These are phyloP conservation scores for Thyridium curvatum DNA, from an alignment of 2,329 filamentous ascomycete genomes.

Conservation along the genomic window DNA sequence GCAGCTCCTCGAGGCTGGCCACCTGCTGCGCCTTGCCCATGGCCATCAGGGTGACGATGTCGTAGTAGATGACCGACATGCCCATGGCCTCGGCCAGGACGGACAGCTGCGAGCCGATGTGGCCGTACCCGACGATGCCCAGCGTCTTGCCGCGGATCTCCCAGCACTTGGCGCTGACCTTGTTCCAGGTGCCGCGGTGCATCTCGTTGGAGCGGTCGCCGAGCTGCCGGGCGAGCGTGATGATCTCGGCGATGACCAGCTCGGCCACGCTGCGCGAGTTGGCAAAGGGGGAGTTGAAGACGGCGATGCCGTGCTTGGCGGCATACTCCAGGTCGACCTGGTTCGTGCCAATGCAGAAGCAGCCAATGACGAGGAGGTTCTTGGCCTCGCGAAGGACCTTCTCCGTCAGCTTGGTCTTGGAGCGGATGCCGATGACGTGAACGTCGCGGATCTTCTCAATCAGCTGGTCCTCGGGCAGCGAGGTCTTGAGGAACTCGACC, in stretches of 20 bases:
- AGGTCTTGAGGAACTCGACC: constrained; percentile 85
- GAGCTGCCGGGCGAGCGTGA: constrained; percentile 83
- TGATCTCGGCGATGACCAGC: constrained; percentile 91
- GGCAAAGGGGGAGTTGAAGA: constrained; percentile 98
- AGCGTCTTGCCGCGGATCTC: constrained; percentile 97
- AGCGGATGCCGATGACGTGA: constrained; percentile 95
- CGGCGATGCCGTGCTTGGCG: constrained; percentile 79
- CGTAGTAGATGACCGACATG: constrained; percentile 97
- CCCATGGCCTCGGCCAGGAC: constrained; percentile 96
- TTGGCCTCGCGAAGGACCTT: constrained; percentile 82
- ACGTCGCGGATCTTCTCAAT: constrained; percentile 96
- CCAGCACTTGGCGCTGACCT: constrained; percentile 95
- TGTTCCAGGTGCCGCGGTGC: constrained; percentile 95
- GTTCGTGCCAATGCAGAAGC: constrained; percentile 98
- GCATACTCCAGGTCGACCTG: constrained; percentile 85
- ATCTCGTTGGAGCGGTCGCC: constrained; percentile 91
- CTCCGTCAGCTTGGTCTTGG: constrained; percentile 90
- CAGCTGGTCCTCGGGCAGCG: constrained; percentile 83
- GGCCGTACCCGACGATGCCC: constrained; percentile 92
- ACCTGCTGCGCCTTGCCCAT: constrained; percentile 85
- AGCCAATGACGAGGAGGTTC: constrained; percentile 91
- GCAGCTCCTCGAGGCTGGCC: constrained; percentile 66
- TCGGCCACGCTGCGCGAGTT: constrained; percentile 97
- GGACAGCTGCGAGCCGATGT: constrained; percentile 93
- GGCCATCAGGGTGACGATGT: constrained; percentile 90